phyloP scores from a whole-genome alignment of 768 basidiomycete species.

The Suillus luteus region DNA sequence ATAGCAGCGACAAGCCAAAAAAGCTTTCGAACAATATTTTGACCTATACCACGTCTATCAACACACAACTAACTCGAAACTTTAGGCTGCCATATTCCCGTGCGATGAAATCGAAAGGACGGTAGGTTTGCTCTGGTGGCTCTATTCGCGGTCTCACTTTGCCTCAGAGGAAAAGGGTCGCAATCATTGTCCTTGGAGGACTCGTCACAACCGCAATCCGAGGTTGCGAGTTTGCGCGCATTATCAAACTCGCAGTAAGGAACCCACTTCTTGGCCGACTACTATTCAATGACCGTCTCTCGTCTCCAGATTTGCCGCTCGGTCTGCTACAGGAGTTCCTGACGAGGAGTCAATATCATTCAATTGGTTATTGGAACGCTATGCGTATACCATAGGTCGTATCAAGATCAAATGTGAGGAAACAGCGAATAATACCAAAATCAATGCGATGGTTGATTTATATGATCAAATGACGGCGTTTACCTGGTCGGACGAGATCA shows the following conservation, averaged over 20 bases:
- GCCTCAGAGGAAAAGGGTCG: neutral
- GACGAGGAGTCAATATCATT: neutral
- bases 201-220: neutral
- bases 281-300: neutral
- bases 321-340: neutral
- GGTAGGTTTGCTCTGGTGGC: neutral
- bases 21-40: neutral
- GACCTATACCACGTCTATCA: too few relatives aligned
- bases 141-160: neutral
- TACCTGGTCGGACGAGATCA: neutral
- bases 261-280: neutral
- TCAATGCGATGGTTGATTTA: neutral
- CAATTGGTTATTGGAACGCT: conserved; percentile 7
- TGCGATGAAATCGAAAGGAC: too few relatives aligned
- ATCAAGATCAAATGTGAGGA: too few relatives aligned
- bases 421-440: neutral
- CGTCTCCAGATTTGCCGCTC: neutral
- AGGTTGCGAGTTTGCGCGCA: neutral
- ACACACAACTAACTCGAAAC: neutral
- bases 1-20: too few relatives aligned
- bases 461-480: conserved; percentile 7
- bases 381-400: neutral
- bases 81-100: neutral
- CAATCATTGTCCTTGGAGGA: neutral
- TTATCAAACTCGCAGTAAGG: neutral